Evolutionary conservation across 345 rosid genomes (phyloP), one percentile per base, ranked within the genome.

Genomic region (Populus davidiana): DNA sequence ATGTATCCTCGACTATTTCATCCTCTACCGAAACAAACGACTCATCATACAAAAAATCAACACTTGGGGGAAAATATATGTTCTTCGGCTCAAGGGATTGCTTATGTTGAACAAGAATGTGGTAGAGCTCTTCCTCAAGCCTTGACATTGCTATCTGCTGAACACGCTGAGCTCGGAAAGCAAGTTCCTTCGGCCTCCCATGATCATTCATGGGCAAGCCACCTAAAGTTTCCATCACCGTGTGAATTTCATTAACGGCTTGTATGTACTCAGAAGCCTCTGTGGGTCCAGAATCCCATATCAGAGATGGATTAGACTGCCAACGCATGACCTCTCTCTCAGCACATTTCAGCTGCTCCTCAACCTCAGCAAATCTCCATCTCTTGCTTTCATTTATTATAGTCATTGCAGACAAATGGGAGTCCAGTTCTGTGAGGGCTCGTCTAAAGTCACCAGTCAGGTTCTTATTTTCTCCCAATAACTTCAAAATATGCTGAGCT

Each of bases 111-210:
- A 75, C 75, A 63, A 92, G 88, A 75, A 90, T 83, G 85, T 87
- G 92, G 67, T 69, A 69, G 8, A 94, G 81, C 89, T 91, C 97
- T 81, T 85, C 87, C 81, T 87, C 88, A n/a, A 94, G 94, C 88
- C 91, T 88, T 14, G 87, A 73, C 97, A 94, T 94, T 25, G 93
- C 96, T 49, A 78, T 74, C 86, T 90, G 91, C 77, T 88, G 78
- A 47, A 78, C 73, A 71, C 78, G 65, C 25, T 86, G 75, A 54
- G 92, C 96, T 44, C 80, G 89, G 71, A 80, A 63, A 77, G 76
- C 77, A 79, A 87, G 72, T 47, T 92, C 93, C 79, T 78, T 86
- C 81, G 78, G 85, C 80, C 77, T 85, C 61, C 49, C 77, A 68
- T 75, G 86, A 70, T 78, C 81, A 31, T 75, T 72, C 61, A 64